A percentile compares a stretch with the other conserved stretches of the same genome.
Evolutionary conservation across 73 alveolate species (phyloP).

Genomic region (Tetrahymena elliotti): DNA sequence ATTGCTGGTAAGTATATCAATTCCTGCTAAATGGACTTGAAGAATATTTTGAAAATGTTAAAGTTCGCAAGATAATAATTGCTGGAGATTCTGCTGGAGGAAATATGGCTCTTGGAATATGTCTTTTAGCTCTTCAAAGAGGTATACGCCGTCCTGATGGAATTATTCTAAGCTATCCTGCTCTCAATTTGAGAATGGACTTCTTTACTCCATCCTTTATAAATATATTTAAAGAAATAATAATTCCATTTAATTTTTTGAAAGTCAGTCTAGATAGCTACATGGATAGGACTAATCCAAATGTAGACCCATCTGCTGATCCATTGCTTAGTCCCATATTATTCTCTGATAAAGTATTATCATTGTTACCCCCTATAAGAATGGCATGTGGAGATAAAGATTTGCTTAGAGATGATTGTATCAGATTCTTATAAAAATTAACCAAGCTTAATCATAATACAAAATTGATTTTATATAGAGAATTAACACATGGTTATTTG

Average conservation of each 20-base stretch:
- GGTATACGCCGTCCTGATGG: slow-evolving; percentile 85
- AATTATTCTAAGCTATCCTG: slow-evolving; percentile 74
- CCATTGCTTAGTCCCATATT: slow-evolving; percentile 59
- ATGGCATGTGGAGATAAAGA: slow-evolving; percentile 45
- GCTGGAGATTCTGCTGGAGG: slow-evolving; percentile 99
- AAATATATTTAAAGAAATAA: slow-evolving; percentile 60
- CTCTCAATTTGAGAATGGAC: slow-evolving; percentile 54
- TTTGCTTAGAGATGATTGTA: slow-evolving; percentile 21
- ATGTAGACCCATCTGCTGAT: slow-evolving; percentile 42
- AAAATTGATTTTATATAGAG: slow-evolving; percentile 5
- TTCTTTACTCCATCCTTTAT: slow-evolving; percentile 62
- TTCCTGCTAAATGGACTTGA: slow-evolving; percentile 65
- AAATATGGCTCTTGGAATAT: slow-evolving; percentile 80
- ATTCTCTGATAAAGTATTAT: slow-evolving; percentile 7
- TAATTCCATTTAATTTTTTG: slow-evolving; percentile 71
- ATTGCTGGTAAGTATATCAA: slow-evolving; percentile 78
- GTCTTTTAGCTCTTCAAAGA: slow-evolving; percentile 55
- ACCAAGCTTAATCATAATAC: neutral
- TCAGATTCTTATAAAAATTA: slow-evolving; percentile 12
- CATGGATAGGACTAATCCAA: slow-evolving; percentile 39
- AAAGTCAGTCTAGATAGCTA: slow-evolving; percentile 67
- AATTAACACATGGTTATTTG: slow-evolving; percentile 33
- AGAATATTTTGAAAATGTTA: slow-evolving; percentile 54
- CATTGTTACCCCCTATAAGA: slow-evolving; percentile 48
- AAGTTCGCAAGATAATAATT: neutral